phyloP scores from a whole-genome alignment of 176 grass and related monocot species.

The Oryza glumipatula region DNA sequence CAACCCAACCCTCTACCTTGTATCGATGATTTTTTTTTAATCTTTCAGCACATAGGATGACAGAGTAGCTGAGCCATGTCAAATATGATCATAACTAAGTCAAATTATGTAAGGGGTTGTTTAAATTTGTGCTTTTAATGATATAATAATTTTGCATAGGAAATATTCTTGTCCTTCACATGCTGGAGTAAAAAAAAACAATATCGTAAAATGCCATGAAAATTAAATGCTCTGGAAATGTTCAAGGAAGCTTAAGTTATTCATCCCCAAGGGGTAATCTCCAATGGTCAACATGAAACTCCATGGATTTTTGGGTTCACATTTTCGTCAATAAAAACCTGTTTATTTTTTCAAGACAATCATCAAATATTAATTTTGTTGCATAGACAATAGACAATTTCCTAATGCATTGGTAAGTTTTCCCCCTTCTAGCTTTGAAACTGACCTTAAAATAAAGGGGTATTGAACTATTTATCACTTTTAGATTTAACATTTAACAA shows the following conservation, averaged over 20 bases:
- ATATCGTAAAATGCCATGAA: neutral
- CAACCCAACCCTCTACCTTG: neutral
- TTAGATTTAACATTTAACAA: too few species aligned
- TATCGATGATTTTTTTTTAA: neutral
- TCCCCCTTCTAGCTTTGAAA: neutral
- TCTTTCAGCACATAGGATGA: neutral
- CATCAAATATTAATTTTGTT: neutral
- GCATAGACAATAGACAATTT: neutral
- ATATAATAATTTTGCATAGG: neutral
- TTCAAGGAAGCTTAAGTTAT: neutral
- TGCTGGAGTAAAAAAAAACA: neutral
- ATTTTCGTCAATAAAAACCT: neutral
- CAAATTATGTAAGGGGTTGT: neutral
- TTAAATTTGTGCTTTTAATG: neutral
- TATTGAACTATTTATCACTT: too few species aligned
- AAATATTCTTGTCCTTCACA: neutral
- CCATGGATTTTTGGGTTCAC: neutral
- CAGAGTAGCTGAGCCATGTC: neutral
- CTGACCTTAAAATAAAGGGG: neutral
- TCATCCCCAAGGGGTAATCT: neutral
- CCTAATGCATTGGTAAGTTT: too few species aligned
- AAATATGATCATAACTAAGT: neutral
- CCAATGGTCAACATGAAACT: neutral
- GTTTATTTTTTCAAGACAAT: neutral
- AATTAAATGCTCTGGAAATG: neutral